Conservation (phyloP, 2,329 filamentous ascomycete species). For the Pseudocercospora cruenta region DNA sequence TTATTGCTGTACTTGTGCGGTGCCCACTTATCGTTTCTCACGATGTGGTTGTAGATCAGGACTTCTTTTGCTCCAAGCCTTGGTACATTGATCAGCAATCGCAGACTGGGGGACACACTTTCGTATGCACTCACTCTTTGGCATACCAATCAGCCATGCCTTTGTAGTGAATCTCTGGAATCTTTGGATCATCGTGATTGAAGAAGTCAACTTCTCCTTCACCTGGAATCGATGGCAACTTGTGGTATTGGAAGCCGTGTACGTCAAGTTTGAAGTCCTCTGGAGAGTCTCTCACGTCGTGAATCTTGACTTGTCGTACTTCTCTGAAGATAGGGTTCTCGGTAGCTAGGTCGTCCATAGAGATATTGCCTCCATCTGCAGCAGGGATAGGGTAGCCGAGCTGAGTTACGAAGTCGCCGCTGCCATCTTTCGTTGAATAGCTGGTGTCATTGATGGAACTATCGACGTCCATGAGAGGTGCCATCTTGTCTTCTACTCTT, state of each 20-base stretch:
- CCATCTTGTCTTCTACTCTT: background rate
- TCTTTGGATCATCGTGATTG: conserved; percentile 1
- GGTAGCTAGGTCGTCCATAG: background rate
- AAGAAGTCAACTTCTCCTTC: conserved; percentile 1
- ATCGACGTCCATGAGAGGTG: background rate
- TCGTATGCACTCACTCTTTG: background rate
- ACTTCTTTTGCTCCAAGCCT: background rate
- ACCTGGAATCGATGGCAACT: background rate
- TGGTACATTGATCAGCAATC: background rate
- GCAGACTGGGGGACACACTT: background rate
- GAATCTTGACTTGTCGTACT: background rate
- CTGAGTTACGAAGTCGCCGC: background rate
- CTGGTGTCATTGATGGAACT: background rate
- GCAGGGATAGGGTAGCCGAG: background rate
- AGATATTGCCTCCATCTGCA: conserved; percentile 1
- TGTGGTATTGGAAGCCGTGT: conserved; percentile 1
- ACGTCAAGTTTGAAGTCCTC: background rate
- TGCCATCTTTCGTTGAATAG: background rate
- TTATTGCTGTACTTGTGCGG: background rate
- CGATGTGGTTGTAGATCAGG: background rate
- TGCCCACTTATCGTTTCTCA: background rate
- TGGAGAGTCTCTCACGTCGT: background rate
- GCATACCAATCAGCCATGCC: conserved; percentile 6
- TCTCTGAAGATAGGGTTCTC: background rate
- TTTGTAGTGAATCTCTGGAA: background rate